Evolutionary conservation across 225 moss, liverwort and hornwort species (phyloP).

Genomic region (Pseudoscleropodium purum): DNA sequence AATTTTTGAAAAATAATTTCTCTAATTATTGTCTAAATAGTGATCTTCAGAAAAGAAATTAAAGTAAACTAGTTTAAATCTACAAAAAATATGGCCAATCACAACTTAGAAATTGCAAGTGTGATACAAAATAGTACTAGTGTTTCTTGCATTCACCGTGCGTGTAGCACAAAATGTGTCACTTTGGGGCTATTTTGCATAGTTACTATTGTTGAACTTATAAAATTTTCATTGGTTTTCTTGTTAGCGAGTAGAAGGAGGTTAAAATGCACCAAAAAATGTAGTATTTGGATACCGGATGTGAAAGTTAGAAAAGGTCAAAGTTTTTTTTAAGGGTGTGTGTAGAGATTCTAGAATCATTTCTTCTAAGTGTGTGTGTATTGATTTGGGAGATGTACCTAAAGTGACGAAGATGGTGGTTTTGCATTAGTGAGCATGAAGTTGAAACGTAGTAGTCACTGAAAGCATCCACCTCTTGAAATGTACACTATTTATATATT

Average conservation of each 20-base stretch:
- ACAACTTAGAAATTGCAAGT: no score
- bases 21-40: no score
- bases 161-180: no score
- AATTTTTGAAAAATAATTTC: no score
- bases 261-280: accelerated
- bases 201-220: no score
- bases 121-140: no score
- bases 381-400: not conserved
- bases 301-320: not conserved
- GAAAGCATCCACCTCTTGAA: accelerated
- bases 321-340: accelerated
- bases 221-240: not conserved
- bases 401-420: no score
- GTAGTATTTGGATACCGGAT: accelerated
- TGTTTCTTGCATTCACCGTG: no score
- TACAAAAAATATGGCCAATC: no score
- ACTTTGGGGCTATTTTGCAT: no score
- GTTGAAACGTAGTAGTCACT: not conserved
- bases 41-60: no score
- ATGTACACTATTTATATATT: not conserved
- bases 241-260: not conserved
- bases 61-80: no score
- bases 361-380: accelerated
- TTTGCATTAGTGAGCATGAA: not conserved
- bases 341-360: accelerated